Percentiles rank a stretch among this genome's conserved stretches.
These are phyloP conservation scores for Candida easanensis DNA, from an alignment of 805 yeast species.

Conservation along the genomic window DNA sequence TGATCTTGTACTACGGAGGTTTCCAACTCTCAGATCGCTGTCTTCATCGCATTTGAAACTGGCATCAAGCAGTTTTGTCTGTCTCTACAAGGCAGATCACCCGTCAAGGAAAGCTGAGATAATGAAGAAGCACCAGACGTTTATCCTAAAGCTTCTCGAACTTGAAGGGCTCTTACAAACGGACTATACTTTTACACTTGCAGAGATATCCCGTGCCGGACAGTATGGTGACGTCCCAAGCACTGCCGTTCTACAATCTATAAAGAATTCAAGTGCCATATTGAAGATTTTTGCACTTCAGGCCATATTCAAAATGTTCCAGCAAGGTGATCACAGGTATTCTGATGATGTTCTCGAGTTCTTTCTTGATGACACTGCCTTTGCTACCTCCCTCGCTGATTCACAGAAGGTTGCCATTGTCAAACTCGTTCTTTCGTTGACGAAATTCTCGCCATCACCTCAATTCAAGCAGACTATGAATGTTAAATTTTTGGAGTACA, in stretches of 20 bases:
- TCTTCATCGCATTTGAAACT: conserved; percentile 21
- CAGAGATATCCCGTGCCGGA: conserved; percentile 10
- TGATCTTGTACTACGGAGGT: conserved; percentile 19
- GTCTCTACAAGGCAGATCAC: conserved; percentile 19
- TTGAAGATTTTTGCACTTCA: conserved; percentile 23
- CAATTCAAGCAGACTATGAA: conserved; percentile 22
- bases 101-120: conserved; percentile 8
- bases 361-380: conserved; percentile 11
- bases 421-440: conserved; percentile 21
- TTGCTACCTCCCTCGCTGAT: conserved; percentile 1
- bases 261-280: conserved; percentile 1
- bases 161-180: conserved; percentile 15
- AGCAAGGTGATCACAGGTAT: conserved; percentile 11
- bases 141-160: conserved; percentile 23
- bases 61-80: conserved; percentile 23
- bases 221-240: neutral
- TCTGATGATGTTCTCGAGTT: conserved; percentile 10
- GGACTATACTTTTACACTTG: conserved; percentile 7
- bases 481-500: conserved; percentile 21
- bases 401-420: conserved; percentile 16
- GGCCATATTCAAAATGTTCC: conserved; percentile 22
- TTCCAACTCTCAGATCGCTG: conserved; percentile 12
- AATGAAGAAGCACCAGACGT: conserved; percentile 20
- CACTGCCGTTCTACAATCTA: neutral
- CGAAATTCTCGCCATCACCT: conserved; percentile 15